Evolutionary conservation across 1,284 basidiomycete species (phyloP).

Genomic region (Ustilago cynodontis): DNA sequence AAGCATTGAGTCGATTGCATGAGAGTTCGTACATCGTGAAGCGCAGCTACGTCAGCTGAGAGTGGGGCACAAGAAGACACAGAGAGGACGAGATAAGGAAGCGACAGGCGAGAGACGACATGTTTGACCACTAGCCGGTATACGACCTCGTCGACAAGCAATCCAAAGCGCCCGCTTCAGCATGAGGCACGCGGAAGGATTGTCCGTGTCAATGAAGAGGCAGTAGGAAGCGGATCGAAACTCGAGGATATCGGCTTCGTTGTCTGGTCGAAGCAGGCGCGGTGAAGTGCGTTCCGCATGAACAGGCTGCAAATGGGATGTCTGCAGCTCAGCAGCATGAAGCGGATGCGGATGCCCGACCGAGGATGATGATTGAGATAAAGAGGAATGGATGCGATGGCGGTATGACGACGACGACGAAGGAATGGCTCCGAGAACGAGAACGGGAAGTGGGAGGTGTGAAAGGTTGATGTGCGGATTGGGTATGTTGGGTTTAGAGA

Average conservation of each 20-base stretch:
- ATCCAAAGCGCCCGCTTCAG: neutral
- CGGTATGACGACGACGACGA: neutral
- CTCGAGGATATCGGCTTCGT: neutral
- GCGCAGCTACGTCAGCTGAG: conserved; percentile 15
- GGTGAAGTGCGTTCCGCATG: neutral
- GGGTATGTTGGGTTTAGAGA: conserved; percentile 76
- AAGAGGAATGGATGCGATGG: conserved; percentile 1
- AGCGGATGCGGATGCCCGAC: neutral
- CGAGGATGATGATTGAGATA: neutral
- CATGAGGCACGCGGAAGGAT: neutral
- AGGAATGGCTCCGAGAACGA: conserved; percentile 10
- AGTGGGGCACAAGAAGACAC: conserved; percentile 9
- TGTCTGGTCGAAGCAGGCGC: neutral
- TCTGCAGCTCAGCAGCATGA: neutral
- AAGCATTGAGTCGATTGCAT: conserved; percentile 28
- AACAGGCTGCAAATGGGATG: neutral
- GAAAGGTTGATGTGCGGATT: neutral
- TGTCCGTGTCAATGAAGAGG: neutral
- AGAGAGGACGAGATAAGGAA: neutral
- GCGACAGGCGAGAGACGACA: neutral
- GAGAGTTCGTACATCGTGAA: conserved; percentile 45
- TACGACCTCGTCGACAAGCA: neutral
- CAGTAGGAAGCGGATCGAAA: neutral
- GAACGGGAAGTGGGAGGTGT: neutral
- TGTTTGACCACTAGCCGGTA: neutral